Evolutionary conservation across 2,329 filamentous ascomycete species (phyloP).

Genomic region (Cladophialophora chaetospira): DNA sequence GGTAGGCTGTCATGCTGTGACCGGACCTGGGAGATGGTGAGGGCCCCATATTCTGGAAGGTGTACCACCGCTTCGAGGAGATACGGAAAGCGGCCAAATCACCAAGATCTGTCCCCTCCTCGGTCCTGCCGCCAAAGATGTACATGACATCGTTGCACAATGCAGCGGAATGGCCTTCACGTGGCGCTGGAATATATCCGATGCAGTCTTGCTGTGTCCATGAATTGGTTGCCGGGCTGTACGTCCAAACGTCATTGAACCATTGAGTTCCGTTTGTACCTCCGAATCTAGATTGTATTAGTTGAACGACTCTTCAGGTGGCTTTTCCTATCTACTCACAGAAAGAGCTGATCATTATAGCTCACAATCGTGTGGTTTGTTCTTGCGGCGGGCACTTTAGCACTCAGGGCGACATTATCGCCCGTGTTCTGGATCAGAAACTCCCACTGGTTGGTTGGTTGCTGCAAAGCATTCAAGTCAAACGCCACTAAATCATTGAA

Average conservation of each 20-base stretch:
- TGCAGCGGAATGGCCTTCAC: conserved; percentile 91
- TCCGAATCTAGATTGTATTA: conserved; percentile 69
- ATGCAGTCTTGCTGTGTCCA: conserved; percentile 95
- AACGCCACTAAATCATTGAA: conserved; percentile 98
- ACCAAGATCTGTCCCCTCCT: conserved; percentile 88
- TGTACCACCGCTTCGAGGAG: conserved; percentile 90
- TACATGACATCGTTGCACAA: conserved; percentile 99
- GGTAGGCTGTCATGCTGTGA: conserved; percentile 95
- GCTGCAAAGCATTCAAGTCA: conserved; percentile 91
- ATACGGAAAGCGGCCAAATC: conserved; percentile 87
- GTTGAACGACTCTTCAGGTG: conserved; percentile 20
- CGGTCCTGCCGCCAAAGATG: conserved; percentile 92
- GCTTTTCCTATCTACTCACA: conserved; percentile 60
- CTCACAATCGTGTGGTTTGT: conserved; percentile 94
- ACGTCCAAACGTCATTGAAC: conserved; percentile 99
- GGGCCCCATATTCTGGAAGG: conserved; percentile 98
- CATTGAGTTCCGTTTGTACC: conserved; percentile 93
- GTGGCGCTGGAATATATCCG: conserved; percentile 89
- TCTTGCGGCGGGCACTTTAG: conserved; percentile 77
- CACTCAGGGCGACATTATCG: conserved; percentile 58
- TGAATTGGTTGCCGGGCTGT: conserved; percentile 77
- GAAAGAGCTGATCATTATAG: conserved; percentile 88
- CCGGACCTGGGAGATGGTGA: conserved; percentile 91
- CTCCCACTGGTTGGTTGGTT: conserved; percentile 90
- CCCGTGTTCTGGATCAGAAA: conserved; percentile 78